These are phyloP conservation scores for Cicer bijugum DNA, from an alignment of 306 rosid species.

Conservation along the genomic window DNA sequence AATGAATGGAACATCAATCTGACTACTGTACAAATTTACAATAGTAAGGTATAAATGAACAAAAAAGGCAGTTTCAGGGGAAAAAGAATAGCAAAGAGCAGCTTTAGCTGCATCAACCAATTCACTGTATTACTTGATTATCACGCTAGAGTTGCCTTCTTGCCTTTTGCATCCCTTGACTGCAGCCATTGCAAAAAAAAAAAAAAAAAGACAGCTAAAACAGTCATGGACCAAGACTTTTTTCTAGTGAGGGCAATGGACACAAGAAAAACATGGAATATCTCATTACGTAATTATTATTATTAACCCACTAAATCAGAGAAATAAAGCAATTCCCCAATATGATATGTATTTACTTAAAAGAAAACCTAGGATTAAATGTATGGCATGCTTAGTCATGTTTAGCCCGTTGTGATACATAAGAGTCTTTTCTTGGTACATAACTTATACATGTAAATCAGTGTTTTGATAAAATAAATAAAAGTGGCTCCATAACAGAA, in stretches of 20 bases:
- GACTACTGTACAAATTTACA: constrained; percentile 39
- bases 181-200: constrained; percentile 50
- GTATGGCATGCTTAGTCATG: constrained; percentile 14
- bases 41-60: constrained; percentile 7
- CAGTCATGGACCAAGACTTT: background rate
- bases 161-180: constrained; percentile 94
- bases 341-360: constrained; percentile 7
- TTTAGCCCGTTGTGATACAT: background rate
- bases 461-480: constrained; percentile 20
- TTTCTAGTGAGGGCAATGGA: background rate
- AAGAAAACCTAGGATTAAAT: constrained; percentile 17
- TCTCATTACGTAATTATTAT: constrained; percentile 16
- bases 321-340: constrained; percentile 32
- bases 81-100: constrained; percentile 32
- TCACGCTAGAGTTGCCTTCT: constrained; percentile 92
- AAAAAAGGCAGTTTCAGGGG: constrained; percentile 5
- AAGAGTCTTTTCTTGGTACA: background rate
- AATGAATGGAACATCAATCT: constrained; percentile 28
- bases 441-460: background rate
- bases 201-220: constrained; percentile 18
- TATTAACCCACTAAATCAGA: constrained; percentile 19
- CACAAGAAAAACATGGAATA: constrained; percentile 6
- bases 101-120: constrained; percentile 34
- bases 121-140: constrained; percentile 18
- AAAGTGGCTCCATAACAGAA: constrained; percentile 2